Evolutionary conservation across 164 flowering plant genomes (phyloP).

Genomic region (Houttuynia cordata): DNA sequence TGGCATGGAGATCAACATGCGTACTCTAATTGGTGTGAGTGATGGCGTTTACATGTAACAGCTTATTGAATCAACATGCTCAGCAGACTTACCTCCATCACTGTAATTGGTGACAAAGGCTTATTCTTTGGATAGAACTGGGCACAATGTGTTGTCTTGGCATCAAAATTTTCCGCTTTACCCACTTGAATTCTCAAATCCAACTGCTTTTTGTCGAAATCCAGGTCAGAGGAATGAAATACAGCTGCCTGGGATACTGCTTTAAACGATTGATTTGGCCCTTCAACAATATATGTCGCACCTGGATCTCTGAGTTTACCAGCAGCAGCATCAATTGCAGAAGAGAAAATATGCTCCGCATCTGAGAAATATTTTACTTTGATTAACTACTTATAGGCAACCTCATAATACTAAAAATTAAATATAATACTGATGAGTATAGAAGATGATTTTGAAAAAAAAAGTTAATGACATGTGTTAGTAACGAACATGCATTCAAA

Average conservation of each 20-base stretch:
- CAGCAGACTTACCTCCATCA: too few species aligned
- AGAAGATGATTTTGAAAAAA: too few species aligned
- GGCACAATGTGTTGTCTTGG: conserved; percentile 31
- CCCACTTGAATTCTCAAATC: conserved; percentile 16
- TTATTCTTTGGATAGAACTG: conserved; percentile 36
- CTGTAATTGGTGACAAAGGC: conserved; percentile 10
- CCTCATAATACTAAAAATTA: too few species aligned
- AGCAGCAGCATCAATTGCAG: conserved; percentile 35
- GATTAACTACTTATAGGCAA: not conserved
- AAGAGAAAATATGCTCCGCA: conserved; percentile 28
- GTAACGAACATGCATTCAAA: too few species aligned
- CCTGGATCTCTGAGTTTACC: conserved; percentile 47
- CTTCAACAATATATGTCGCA: conserved; percentile 39
- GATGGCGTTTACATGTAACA: not conserved
- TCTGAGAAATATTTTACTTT: conserved; percentile 25
- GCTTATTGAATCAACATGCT: too few species aligned
- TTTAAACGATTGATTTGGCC: conserved; percentile 18
- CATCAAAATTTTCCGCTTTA: conserved; percentile 15
- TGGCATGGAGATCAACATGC: not conserved
- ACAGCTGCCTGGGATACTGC: conserved; percentile 32
- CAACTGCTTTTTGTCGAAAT: conserved; percentile 24
- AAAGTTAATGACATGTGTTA: not conserved
- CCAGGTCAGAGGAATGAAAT: conserved; percentile 43
- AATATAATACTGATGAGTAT: not conserved
- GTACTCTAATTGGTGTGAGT: not conserved